Evolutionary conservation across 805 yeast species (phyloP), one percentile per base, ranked within the genome.

Genomic region (Metschnikowia drakensbergensis): DNA sequence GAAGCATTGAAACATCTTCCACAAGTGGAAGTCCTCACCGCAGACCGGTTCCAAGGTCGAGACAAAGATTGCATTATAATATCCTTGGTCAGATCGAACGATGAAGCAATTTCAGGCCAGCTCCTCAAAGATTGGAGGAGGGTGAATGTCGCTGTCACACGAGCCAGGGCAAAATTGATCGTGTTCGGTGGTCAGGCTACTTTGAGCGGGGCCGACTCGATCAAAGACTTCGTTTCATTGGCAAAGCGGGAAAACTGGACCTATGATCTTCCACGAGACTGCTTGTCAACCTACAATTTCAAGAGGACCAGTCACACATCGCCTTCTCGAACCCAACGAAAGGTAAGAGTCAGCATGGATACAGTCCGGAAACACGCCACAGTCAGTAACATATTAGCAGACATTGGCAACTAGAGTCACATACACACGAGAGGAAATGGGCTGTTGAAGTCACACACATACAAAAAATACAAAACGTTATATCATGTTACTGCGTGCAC

Each of bases 11-110:
- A 63, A 63, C 51, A 58, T 50, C 36, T 62, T 53, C 62, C 69
- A 6, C 77, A 72, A 0, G 66, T 94, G 29, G 98, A 94, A 56
- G 76, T 88, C 30, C 71, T 92, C 48, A 94, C 99, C 0, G 98
- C 97, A 0, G 99, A 94, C 65, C 88, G 86, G 60, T 92, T 86
- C 59, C 99, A 94, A 67, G 99, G 99, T 0, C 76, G 97, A 48
- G 99, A 94, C 65, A 94, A 92, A 59, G 92, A 88, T 30, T 87
- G 96, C 60, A 81, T 94, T 11, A 82, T 94, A 5, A 87, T 94
- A 2, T 92, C 98, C 0, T 70, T 94, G 57, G 99, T 94, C 3
- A 72, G 96, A 42, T 84, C 96, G 4, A 90, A 91, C 62, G 73
- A 72, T 1, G 77, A 77, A 22, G 71, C 74, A 7, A 74, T 72